Conservation (phyloP, 2,329 filamentous ascomycete genomes). For the Scedosporium dehoogii region DNA sequence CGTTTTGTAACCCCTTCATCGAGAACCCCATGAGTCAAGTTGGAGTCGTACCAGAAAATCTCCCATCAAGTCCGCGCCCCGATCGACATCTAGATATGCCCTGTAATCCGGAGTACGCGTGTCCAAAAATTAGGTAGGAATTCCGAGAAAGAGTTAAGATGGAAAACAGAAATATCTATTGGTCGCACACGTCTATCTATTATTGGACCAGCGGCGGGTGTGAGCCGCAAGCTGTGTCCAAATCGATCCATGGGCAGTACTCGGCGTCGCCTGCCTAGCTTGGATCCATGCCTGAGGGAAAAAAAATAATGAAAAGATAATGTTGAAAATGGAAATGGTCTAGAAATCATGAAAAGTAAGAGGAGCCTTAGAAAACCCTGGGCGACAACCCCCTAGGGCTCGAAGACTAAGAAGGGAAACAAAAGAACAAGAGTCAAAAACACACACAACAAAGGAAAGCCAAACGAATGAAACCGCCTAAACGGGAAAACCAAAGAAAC, state of each 20-base stretch:
- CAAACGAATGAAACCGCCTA: slow-evolving; percentile 3
- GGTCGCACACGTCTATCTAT: too few species aligned
- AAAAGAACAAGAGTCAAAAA: not conserved
- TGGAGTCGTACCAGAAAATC: too few species aligned
- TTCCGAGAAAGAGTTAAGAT: not conserved
- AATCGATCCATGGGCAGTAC: too few species aligned
- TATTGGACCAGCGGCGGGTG: too few species aligned
- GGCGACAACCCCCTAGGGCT: too few species aligned
- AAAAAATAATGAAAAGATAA: not conserved
- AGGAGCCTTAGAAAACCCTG: too few species aligned
- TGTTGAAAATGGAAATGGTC: not conserved
- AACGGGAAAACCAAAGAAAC: not conserved
- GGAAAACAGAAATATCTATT: not conserved
- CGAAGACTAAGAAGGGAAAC: not conserved
- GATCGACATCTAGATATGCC: slow-evolving; percentile 4
- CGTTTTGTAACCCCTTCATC: too few species aligned
- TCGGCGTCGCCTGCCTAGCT: too few species aligned
- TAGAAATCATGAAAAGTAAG: not conserved
- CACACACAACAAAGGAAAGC: not conserved
- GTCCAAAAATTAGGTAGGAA: slow-evolving; percentile 1
- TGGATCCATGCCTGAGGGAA: too few species aligned
- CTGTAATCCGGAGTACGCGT: not conserved
- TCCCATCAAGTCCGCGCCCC: too few species aligned
- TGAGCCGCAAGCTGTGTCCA: too few species aligned
- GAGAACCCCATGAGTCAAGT: too few species aligned